Conservation (phyloP, 2,329 filamentous ascomycete species). For the Paracoccidioides brasiliensis region DNA sequence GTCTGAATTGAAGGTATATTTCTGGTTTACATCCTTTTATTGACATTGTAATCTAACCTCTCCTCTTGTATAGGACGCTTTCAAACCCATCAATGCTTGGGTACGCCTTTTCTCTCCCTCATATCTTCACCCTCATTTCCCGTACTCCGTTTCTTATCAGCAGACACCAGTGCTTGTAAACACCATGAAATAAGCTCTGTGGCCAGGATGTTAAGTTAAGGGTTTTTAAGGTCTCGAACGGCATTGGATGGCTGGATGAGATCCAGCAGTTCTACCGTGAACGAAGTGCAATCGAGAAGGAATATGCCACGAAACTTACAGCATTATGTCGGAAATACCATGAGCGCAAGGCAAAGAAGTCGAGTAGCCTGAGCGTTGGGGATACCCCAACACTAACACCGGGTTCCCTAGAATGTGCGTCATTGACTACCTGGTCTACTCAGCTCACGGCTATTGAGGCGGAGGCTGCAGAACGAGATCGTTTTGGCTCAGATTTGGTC, state of each 20-base stretch:
- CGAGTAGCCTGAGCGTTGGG: slow-evolving; percentile 76
- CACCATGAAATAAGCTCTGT: neutral
- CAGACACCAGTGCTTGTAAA: neutral
- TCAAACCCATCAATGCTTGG: slow-evolving; percentile 90
- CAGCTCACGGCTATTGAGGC: slow-evolving; percentile 83
- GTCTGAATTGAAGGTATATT: slow-evolving; percentile 66
- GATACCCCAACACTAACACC: slow-evolving; percentile 88
- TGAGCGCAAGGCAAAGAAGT: slow-evolving; percentile 90
- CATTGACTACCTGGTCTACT: slow-evolving; percentile 90
- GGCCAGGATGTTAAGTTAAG: slow-evolving; percentile 3
- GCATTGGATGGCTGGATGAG: slow-evolving; percentile 91
- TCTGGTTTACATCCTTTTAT: neutral
- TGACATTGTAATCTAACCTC: slow-evolving; percentile 4
- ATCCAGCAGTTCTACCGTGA: slow-evolving; percentile 97
- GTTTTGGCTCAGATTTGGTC: slow-evolving; percentile 65
- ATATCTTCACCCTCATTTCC: slow-evolving; percentile 6
- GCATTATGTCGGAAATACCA: slow-evolving; percentile 90
- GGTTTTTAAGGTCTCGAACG: slow-evolving; percentile 51
- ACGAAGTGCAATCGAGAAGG: slow-evolving; percentile 85
- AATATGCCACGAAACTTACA: slow-evolving; percentile 81
- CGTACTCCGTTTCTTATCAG: slow-evolving; percentile 7
- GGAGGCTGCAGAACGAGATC: slow-evolving; percentile 78
- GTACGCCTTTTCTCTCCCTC: slow-evolving; percentile 30
- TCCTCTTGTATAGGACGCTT: slow-evolving; percentile 61
- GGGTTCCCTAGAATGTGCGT: slow-evolving; percentile 89